These are phyloP conservation scores for Dryadomyces quercivorus DNA, from an alignment of 2,329 filamentous ascomycete genomes.

Conservation along the genomic window DNA sequence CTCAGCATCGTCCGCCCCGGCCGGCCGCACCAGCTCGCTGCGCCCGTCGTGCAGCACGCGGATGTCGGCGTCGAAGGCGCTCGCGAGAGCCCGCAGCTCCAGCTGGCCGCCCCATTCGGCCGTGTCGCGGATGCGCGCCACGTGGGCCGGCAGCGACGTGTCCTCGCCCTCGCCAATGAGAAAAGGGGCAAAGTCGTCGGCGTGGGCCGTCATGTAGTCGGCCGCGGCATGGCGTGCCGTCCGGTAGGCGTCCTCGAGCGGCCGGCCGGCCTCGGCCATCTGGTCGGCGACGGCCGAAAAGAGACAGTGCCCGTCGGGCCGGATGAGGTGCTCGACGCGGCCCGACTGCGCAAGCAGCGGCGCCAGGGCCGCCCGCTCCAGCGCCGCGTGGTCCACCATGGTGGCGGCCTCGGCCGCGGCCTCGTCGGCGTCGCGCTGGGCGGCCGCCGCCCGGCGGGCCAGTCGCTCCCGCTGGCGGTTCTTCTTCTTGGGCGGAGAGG, in stretches of 20 bases:
- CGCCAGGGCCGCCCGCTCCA: conserved; percentile 61
- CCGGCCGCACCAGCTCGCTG: conserved; percentile 60
- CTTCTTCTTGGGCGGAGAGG: conserved; percentile 48
- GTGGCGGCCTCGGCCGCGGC: conserved; percentile 64
- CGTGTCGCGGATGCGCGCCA: conserved; percentile 67
- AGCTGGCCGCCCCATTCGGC: conserved; percentile 95
- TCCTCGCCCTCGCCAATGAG: conserved; percentile 38
- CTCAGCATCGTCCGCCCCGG: conserved; percentile 19
- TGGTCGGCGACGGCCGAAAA: conserved; percentile 89
- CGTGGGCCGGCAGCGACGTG: conserved; percentile 62
- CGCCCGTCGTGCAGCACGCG: conserved; percentile 76
- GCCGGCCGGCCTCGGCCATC: conserved; percentile 36
- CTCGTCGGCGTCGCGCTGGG: conserved; percentile 52
- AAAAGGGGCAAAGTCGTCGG: conserved; percentile 76
- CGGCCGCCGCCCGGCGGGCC: conserved; percentile 77
- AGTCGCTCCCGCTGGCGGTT: conserved; percentile 88
- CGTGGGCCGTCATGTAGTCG: conserved; percentile 60
- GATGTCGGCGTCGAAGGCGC: conserved; percentile 67
- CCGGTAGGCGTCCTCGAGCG: conserved; percentile 4
- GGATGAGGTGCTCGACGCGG: conserved; percentile 66
- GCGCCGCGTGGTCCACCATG: conserved; percentile 60
- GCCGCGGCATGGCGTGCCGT: conserved; percentile 58
- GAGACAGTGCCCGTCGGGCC: conserved; percentile 86
- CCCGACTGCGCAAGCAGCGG: conserved; percentile 49
- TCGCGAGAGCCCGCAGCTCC: conserved; percentile 75